These are phyloP conservation scores for Kandelia obovata DNA, from an alignment of 345 rosid genomes.

Conservation along the genomic window DNA sequence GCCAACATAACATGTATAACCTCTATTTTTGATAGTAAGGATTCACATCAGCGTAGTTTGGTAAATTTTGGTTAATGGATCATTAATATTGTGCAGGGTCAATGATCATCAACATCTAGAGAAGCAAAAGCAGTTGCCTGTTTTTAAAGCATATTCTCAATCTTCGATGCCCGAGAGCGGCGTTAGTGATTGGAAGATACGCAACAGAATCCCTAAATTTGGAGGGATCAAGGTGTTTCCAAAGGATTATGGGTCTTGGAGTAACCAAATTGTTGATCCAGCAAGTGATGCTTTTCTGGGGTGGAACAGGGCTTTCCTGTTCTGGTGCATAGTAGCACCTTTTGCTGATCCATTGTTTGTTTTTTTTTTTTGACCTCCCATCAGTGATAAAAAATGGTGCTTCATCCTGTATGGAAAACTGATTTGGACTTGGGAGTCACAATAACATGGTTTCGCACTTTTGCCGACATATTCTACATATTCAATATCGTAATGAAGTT, in stretches of 20 bases:
- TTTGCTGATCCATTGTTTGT: slow-evolving; percentile 86
- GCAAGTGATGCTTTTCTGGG: slow-evolving; percentile 52
- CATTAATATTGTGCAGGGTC: slow-evolving; percentile 35
- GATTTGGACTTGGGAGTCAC: slow-evolving; percentile 66
- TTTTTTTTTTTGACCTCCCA: slow-evolving; percentile 60
- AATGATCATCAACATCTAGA: slow-evolving; percentile 23
- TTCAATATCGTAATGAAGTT: slow-evolving; percentile 62
- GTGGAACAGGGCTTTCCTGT: slow-evolving; percentile 72
- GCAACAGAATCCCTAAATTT: slow-evolving; percentile 32
- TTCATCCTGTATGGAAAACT: slow-evolving; percentile 53
- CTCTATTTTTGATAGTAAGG: background rate
- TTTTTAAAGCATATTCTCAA: slow-evolving; percentile 41
- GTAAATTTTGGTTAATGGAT: slow-evolving; percentile 2
- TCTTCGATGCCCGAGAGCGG: slow-evolving; percentile 34
- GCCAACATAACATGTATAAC: too few relatives aligned
- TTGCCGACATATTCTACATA: slow-evolving; percentile 65
- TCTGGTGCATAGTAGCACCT: slow-evolving; percentile 69
- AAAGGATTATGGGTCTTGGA: slow-evolving; percentile 44
- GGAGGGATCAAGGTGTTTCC: slow-evolving; percentile 58
- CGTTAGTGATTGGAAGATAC: slow-evolving; percentile 16
- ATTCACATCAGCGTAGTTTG: background rate
- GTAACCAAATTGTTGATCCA: slow-evolving; percentile 60
- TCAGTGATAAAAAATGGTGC: slow-evolving; percentile 39
- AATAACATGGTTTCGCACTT: slow-evolving; percentile 59
- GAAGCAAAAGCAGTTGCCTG: slow-evolving; percentile 46